Conservation (phyloP, 140 eudicot genomes). For the Erigeron philadelphicus region DNA sequence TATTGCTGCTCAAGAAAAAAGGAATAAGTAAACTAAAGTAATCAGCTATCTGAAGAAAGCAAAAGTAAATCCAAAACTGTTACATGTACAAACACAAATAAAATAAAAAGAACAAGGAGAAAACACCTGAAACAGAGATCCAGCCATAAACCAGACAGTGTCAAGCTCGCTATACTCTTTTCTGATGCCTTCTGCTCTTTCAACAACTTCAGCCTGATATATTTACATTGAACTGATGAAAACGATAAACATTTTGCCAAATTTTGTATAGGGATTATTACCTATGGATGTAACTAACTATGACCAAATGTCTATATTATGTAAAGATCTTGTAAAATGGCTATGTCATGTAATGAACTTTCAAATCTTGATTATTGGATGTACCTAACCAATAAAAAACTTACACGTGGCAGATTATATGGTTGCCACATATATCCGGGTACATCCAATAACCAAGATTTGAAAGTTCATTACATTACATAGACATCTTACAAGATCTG, state of each 20-base stretch:
- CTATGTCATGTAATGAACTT: too few species aligned
- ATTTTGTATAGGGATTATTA: background rate
- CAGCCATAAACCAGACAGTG: conserved; percentile 99
- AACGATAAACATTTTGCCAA: background rate
- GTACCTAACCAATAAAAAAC: too few species aligned
- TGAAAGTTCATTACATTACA: too few species aligned
- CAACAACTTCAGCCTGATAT: conserved; percentile 71
- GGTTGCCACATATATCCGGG: too few species aligned
- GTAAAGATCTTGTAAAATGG: too few species aligned
- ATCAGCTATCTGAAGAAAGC: conserved; percentile 17
- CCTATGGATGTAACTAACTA: too few species aligned
- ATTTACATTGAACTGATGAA: background rate
- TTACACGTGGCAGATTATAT: too few species aligned
- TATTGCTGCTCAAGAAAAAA: conserved; percentile 68
- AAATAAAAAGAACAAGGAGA: conserved; percentile 11
- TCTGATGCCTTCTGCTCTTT: conserved; percentile 91
- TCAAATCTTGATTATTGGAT: too few species aligned
- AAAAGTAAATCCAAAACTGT: conserved; percentile 11
- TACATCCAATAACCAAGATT: too few species aligned
- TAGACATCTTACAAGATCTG: too few species aligned
- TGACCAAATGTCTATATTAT: too few species aligned
- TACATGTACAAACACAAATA: conserved; percentile 11
- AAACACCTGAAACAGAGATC: conserved; percentile 84
- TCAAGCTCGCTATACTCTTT: conserved; percentile 96
- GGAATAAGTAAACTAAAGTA: background rate